A percentile compares a stretch with the other conserved stretches of the same genome.
Conservation (phyloP, 257 asterid species). For the Craterostigma plantagineum region DNA sequence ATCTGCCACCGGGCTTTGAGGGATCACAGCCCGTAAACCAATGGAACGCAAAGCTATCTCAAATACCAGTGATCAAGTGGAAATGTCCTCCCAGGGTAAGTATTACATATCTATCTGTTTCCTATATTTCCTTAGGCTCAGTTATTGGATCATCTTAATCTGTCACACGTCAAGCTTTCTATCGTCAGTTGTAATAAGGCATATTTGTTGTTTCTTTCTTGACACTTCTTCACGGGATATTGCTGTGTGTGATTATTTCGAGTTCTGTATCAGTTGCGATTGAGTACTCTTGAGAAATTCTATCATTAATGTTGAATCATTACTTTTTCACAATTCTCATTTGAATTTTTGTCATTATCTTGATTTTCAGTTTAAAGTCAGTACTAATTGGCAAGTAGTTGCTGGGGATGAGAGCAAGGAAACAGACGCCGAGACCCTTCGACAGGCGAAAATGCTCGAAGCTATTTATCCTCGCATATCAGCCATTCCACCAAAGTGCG, state of each 20-base stretch:
- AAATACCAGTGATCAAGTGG: conserved; percentile 62
- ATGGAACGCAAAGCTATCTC: conserved; percentile 35
- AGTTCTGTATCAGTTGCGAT: too few species aligned
- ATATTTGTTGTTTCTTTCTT: too few species aligned
- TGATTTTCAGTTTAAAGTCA: conserved; percentile 33
- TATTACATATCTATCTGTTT: conserved; percentile 1
- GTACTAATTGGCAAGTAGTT: conserved; percentile 42
- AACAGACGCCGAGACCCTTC: conserved; percentile 33
- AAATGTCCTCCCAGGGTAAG: conserved; percentile 58
- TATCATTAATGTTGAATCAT: neutral
- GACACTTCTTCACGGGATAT: neutral
- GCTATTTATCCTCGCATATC: conserved; percentile 92
- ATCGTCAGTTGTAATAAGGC: too few species aligned
- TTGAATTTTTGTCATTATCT: neutral
- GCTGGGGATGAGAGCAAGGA: conserved; percentile 87
- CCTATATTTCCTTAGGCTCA: too few species aligned
- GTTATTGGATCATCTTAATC: too few species aligned
- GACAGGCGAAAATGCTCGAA: conserved; percentile 73
- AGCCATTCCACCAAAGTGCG: conserved; percentile 74
- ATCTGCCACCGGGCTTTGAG: conserved; percentile 89
- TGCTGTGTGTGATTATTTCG: too few species aligned
- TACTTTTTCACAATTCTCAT: neutral
- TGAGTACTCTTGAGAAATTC: too few species aligned
- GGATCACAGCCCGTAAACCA: conserved; percentile 37
- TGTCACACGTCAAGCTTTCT: too few species aligned